Evolutionary conservation across 1,284 basidiomycete genomes (phyloP), one percentile per base, ranked within the genome.

Genomic region (Exsudoporus floridanus): DNA sequence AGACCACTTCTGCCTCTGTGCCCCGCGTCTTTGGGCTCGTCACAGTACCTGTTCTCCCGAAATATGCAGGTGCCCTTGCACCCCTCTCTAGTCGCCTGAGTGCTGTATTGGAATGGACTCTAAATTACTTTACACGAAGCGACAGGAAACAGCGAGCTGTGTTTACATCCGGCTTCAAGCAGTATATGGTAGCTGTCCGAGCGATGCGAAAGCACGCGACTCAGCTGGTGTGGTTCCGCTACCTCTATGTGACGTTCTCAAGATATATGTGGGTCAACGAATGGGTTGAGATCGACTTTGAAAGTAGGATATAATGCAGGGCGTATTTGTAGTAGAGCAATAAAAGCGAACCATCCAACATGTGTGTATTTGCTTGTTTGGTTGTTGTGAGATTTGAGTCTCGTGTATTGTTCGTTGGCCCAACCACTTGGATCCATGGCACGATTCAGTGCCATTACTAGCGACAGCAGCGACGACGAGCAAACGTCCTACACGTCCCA

Each of bases 201-300:
- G 92, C 93, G 2, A 94, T 96, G 86, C 71, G 73, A 54, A 72
- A 79, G 54, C 94, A 98, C 65, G 55, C 71, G 51, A 84, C 82
- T 50, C 94, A 98, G 74, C 73, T 93, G 57, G 82, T 86, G 21
- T 97, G 94, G 94, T 97, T 94, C 73, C 80, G 94, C 44, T 92
- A 86, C 80, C 73, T 94, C 45, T 94, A 95, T 64, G 77, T 96
- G 31, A 58, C 71, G n/a, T 88, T 88, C 63, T 94, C 92, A 30
- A 78, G 88, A 56, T 94, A 96, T 65, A 89, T 97, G 88, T 97
- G 93, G 93, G 83, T 91, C 41, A 94, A 95, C 59, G 84, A 91
- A 58, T 87, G 92, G 78, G 73, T 79, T 8, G 77, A 83, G 39
- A 16, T 68, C 36, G 14, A 39, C 16, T 21, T 52, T 38, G 31